phyloP scores from a whole-genome alignment of 2,329 filamentous ascomycete genomes.

The Ustulina deusta region DNA sequence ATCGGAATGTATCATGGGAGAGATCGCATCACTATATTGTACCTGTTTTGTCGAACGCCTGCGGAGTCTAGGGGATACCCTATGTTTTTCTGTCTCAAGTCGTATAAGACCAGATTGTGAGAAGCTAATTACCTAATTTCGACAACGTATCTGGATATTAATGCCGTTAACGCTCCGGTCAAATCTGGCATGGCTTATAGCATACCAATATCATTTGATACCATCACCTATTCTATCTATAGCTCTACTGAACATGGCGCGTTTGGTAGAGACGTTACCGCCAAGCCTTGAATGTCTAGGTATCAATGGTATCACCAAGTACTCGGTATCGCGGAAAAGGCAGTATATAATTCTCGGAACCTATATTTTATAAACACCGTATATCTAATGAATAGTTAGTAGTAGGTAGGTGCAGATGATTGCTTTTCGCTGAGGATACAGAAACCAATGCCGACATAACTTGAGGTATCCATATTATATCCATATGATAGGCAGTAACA shows the following conservation, averaged over 20 bases:
- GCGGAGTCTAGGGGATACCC: background rate
- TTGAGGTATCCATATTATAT: background rate
- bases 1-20: conserved; percentile 10
- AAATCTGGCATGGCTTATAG: no score
- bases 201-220: background rate
- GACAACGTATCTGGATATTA: conserved; percentile 7
- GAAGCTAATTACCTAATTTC: conserved; percentile 10
- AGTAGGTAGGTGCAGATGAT: background rate
- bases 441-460: background rate
- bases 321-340: background rate
- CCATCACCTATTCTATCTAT: background rate
- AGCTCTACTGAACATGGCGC: background rate
- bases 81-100: background rate
- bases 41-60: conserved; percentile 1
- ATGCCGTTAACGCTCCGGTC: background rate
- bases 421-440: background rate
- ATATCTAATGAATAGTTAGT: background rate
- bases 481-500: background rate
- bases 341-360: background rate
- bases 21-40: conserved; percentile 1
- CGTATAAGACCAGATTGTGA: background rate
- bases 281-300: background rate
- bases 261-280: background rate
- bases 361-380: background rate
- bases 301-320: background rate